Base-by-base conservation (phyloP, 176 grass and related monocot genomes). In the Musa beccarii region DNA sequence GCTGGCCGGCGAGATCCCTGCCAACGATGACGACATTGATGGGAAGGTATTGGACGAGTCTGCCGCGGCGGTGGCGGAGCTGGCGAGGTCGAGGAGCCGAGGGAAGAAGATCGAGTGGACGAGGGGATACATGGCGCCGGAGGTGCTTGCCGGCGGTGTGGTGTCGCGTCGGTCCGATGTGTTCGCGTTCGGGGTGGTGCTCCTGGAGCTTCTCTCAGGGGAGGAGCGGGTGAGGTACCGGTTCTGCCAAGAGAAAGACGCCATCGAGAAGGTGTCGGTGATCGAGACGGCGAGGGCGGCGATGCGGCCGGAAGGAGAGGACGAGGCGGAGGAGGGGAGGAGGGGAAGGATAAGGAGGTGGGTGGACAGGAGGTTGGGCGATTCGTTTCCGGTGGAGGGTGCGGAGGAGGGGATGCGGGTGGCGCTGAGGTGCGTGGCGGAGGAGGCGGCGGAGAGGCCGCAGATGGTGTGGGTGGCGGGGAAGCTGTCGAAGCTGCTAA, bases 401-500 rank as follows among this genome's bases (percentile, higher is more conserved):
- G 23, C 71, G 52, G 52, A 73, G 51, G 15, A 73, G 21, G 13
- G 12, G 52, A 49, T 73, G 21, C 71, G 11, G 20, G 52, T 73
- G 52, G 71, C 71, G 12, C 71, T 73, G 21, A 23, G 71, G 52
- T 73, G 71, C 71, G 71, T 73, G 52, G 71, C 51, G 22, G 71
- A 53, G 21, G 71, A 73, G 71, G 52, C 52, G 71, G 71, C 11
- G 71, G 53, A 5, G 71, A 54, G 71, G 52, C 71, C 71, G 52
- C 52, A 73, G 20, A 73, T 73, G 71, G 53, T 55, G 1, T 73
- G 71, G 71, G 71, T 55, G 52, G 71, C 71, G 22, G 71, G 71
- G 52, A 55, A 73, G 52, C 71, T 73, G 1, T 73, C 71, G 22
- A 73, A 55, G 71, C 52, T 54, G 52, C 53, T 73, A 23, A 49